Evolutionary conservation across 371 early-diverging fungal genomes (phyloP), one percentile per base, ranked within the genome.

Genomic region (Mucor sp.): DNA sequence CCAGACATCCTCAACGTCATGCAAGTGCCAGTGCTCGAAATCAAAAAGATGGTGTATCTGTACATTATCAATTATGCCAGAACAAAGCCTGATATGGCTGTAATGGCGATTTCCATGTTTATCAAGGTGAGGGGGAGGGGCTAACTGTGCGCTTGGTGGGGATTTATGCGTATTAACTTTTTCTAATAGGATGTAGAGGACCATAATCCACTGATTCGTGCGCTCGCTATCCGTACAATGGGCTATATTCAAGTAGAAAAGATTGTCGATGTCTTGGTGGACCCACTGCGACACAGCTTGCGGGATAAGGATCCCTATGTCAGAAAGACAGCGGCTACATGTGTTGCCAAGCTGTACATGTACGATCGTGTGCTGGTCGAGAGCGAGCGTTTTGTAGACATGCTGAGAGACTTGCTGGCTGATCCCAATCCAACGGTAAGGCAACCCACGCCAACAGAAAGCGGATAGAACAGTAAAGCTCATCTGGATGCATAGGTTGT

Each of bases 351-450:
- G 70, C 72, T 92, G 25, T 89, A 87, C 72, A 87, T 88, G 81
- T 82, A 88, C 66, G 87, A 89, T 64, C 83, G 87, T 47, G 80
- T 80, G 23, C 62, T 91, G 21, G 88, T 87, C 3, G 85, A 89
- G 57, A 88, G 87, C 62, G 88, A 91, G 37, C 92, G 97, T 27
- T 93, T 99, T 79, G 87, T 98, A 28, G 84, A 88, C 9, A 83
- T 78, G 32, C 78, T 98, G 53, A 90, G 93, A 63, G 97, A 95
- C 9, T 83, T 97, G 84, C 85, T 99, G 47, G 88, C 93, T 0
- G 99, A 99, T 75, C 82, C 95, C 7, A 99, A 99, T 78, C 94
- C 98, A 0, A 95, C 95, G 81, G 98, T 97, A 73, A 66, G 70
- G 65, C 11, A 35, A 30, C 37, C 1, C 37, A 12, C 12, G 12